Evolutionary conservation across 768 basidiomycete genomes (phyloP).

Genomic region (Podaxis sp.): DNA sequence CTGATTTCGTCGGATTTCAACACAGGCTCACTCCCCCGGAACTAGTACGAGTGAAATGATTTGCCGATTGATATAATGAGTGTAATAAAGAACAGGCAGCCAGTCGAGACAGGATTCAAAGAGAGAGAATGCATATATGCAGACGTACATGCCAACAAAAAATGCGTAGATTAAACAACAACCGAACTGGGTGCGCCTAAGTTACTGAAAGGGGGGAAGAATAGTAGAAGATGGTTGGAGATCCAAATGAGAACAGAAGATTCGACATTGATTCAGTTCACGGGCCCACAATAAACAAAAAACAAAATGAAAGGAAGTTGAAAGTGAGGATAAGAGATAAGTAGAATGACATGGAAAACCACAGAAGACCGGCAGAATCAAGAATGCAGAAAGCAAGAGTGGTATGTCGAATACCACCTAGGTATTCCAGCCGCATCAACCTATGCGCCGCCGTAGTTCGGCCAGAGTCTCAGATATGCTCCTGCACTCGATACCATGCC

Average conservation of each 20-base stretch:
- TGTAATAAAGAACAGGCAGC: not conserved
- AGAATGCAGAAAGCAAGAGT: not conserved
- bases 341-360: not conserved
- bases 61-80: not conserved
- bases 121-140: not conserved
- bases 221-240: not conserved
- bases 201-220: not conserved
- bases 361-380: not conserved
- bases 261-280: not conserved
- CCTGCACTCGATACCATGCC: conserved; percentile 82
- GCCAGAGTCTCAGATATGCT: conserved; percentile 66
- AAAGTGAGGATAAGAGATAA: not conserved
- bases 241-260: not conserved
- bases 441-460: conserved; percentile 4
- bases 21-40: not conserved
- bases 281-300: not conserved
- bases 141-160: not conserved
- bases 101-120: not conserved
- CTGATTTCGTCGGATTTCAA: not conserved
- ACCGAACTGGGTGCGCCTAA: not conserved
- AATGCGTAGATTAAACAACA: conserved; percentile 4
- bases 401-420: not conserved
- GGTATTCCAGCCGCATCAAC: not conserved
- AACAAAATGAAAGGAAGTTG: not conserved
- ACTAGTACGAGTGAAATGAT: not conserved